Evolutionary conservation across 1,284 basidiomycete genomes (phyloP).

Genomic region (Exobasidium rhododendri): DNA sequence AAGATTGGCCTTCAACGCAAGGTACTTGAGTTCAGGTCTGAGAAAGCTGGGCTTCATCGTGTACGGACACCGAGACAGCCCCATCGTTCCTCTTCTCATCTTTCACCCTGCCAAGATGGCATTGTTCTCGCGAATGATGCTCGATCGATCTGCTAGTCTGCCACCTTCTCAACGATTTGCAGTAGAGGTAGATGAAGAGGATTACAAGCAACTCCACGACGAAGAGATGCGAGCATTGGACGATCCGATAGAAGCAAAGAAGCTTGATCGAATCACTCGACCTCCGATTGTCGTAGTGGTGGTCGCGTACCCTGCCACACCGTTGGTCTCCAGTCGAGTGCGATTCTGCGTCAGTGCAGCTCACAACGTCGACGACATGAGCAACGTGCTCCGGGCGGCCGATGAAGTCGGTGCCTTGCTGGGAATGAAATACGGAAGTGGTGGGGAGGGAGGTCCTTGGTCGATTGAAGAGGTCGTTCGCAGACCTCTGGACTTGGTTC

Average conservation of each 20-base stretch:
- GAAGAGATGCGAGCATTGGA: constrained; percentile 30
- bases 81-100: constrained; percentile 87
- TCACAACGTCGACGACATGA: constrained; percentile 96
- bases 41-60: constrained; percentile 94
- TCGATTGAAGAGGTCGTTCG: constrained; percentile 72
- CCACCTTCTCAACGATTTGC: constrained; percentile 42
- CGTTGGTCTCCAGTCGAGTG: constrained; percentile 82
- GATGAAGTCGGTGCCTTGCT: constrained; percentile 87
- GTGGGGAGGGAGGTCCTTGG: constrained; percentile 72
- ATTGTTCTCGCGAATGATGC: constrained; percentile 52
- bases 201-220: constrained; percentile 23
- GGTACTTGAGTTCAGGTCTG: constrained; percentile 83
- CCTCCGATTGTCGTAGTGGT: constrained; percentile 51
- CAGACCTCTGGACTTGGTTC: constrained; percentile 73
- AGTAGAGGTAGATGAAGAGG: constrained; percentile 13
- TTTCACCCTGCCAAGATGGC: constrained; percentile 71
- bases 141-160: constrained; percentile 37
- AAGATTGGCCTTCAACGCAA: constrained; percentile 88
- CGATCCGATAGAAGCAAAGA: constrained; percentile 27
- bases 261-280: constrained; percentile 19
- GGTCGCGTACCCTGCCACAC: constrained; percentile 70
- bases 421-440: constrained; percentile 70
- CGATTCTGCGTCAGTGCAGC: constrained; percentile 91
- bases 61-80: constrained; percentile 85
- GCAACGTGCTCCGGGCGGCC: constrained; percentile 77